phyloP scores from a whole-genome alignment of 495 filamentous ascomycete genomes.

The Penicillium lividum region DNA sequence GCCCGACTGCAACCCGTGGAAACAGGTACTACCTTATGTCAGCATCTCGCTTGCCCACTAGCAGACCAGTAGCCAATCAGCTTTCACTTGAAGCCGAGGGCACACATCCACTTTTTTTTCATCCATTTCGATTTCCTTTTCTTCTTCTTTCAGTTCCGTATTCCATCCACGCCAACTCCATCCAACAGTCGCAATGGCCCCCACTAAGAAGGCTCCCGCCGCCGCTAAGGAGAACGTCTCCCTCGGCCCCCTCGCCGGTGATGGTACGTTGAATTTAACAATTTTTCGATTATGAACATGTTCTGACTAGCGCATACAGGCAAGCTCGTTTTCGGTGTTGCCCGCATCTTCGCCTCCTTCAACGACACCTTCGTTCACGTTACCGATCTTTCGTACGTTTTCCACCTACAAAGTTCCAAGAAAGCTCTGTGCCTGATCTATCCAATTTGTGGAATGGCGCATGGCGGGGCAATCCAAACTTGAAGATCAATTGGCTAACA shows the following conservation, averaged over 20 bases:
- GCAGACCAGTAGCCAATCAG: constrained; percentile 31
- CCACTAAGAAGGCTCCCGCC: constrained; percentile 75
- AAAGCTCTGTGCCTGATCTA: not conserved
- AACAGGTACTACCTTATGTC: constrained; percentile 23
- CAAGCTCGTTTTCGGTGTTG: constrained; percentile 98
- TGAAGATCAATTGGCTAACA: constrained; percentile 54
- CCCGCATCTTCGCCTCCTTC: constrained; percentile 98
- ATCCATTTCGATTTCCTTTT: constrained; percentile 19
- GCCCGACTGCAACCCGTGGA: constrained; percentile 30
- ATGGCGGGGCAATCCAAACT: not conserved
- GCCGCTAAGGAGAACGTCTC: constrained; percentile 94
- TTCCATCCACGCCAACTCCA: constrained; percentile 47
- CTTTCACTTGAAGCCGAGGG: constrained; percentile 32
- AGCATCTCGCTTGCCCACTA: constrained; percentile 35
- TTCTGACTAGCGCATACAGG: constrained; percentile 48
- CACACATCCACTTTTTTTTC: constrained; percentile 46
- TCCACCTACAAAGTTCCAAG: not conserved
- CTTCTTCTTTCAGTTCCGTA: constrained; percentile 38
- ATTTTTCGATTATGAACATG: not conserved
- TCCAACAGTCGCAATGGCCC: constrained; percentile 58
- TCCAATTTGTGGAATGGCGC: constrained; percentile 10
- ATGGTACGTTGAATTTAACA: constrained; percentile 60
- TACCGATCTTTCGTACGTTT: constrained; percentile 92
- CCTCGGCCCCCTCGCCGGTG: constrained; percentile 90
- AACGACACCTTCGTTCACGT: constrained; percentile 99